Evolutionary conservation across 2,329 filamentous ascomycete species (phyloP), one percentile per base, ranked within the genome.

Genomic region (Dothistroma pini): DNA sequence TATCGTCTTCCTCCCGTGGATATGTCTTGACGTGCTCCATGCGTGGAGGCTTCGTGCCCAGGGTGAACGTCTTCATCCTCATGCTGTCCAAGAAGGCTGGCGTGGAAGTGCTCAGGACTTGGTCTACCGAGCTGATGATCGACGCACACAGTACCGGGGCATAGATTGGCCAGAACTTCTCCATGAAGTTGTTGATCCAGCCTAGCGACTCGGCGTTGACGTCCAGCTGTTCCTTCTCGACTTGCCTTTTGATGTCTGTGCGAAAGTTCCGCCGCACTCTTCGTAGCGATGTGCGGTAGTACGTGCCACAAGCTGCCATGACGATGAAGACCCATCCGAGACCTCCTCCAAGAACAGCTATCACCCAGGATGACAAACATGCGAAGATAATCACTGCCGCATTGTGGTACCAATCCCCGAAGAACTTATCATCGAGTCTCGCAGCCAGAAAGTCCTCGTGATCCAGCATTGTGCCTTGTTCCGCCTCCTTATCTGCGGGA

Each of bases 91-190:
- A 82, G 71, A 99, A 97, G 0, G 89, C 86, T 0, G 95, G 95
- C 0, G 93, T 97, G 2, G 93, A 88, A 0, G 90, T 93, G 72
- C 93, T 97, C 59, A 99, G 81, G 55, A 99, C 92, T 79, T 97
- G 95, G 72, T 99, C 95, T 53, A 97, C 95, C 0, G 93, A 92
- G 75, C 88, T 91, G 77, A 97, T 90, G 70, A 99, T 89, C 22
- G 91, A 96, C 68, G 95, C 87, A 63, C 92, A 93, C 12, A 99
- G 84, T 10, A 97, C 91, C 0, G 95, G 95, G 58, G 95, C 91
- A 75, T 96, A 97, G 71, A 99, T 99, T 64, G 95, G 95, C 95
- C 95, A 99, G 79, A 99, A 99, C 75, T 99, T 99, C 78, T 96
- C 87, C 70, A 99, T 75, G 79, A 99, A 99, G 69, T 91, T 96